phyloP scores from a whole-genome alignment of 106 monocot species.

The Triglochin maritima region DNA sequence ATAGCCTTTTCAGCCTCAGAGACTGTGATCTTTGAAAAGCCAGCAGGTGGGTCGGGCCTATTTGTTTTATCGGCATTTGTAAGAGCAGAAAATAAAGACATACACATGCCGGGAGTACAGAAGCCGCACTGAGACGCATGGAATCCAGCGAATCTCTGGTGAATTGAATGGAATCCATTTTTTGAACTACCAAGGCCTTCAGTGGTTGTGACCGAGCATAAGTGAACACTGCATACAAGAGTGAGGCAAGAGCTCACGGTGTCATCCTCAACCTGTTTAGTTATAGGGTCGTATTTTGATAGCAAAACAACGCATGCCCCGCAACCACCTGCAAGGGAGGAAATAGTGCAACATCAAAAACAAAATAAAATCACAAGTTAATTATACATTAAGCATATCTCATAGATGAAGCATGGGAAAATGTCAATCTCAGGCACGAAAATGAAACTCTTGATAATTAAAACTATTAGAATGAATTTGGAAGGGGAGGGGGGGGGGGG shows the following conservation, averaged over 20 bases:
- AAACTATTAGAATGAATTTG: no score
- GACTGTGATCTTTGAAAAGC: constrained; percentile 59
- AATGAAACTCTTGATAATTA: neutral
- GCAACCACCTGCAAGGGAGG: constrained; percentile 50
- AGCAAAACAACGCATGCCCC: constrained; percentile 80
- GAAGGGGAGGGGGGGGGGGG: no score
- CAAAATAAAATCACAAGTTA: neutral
- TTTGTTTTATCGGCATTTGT: constrained; percentile 39
- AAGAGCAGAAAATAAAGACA: constrained; percentile 68
- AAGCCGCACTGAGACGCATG: constrained; percentile 86
- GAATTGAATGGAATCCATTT: constrained; percentile 61
- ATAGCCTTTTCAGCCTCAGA: constrained; percentile 52
- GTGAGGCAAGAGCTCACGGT: constrained; percentile 59
- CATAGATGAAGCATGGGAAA: neutral
- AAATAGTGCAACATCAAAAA: neutral
- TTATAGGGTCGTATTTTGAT: constrained; percentile 37
- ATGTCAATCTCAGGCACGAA: neutral
- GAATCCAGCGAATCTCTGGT: constrained; percentile 59
- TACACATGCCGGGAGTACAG: constrained; percentile 85
- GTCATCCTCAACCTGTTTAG: constrained; percentile 24
- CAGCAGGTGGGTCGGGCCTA: constrained; percentile 33
- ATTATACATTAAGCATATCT: neutral
- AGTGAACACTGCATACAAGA: constrained; percentile 47
- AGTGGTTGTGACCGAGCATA: constrained; percentile 60
- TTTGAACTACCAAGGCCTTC: constrained; percentile 62